Conservation (phyloP, 352 stramenopile species). For the Phytophthora foliorum region DNA sequence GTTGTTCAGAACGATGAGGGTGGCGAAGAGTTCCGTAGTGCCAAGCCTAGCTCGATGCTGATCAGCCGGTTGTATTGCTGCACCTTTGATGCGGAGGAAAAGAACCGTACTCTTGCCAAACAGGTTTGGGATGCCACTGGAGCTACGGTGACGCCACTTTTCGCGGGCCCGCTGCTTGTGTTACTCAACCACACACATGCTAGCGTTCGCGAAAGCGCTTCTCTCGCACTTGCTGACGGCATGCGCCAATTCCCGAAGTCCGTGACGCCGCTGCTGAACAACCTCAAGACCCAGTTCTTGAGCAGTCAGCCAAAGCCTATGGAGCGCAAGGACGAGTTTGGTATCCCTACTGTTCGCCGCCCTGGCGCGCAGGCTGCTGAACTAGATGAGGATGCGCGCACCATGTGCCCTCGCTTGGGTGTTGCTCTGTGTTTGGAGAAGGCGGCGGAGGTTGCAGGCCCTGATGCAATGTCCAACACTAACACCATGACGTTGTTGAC, state of each 20-base stretch:
- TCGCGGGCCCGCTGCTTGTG: slow-evolving; percentile 68
- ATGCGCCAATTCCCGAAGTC: slow-evolving; percentile 86
- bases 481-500: slow-evolving; percentile 76
- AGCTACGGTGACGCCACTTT: slow-evolving; percentile 64
- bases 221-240: slow-evolving; percentile 80
- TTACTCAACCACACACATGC: slow-evolving; percentile 80
- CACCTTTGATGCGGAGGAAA: slow-evolving; percentile 70
- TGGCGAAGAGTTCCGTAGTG: slow-evolving; percentile 44
- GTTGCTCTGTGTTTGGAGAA: slow-evolving; percentile 86
- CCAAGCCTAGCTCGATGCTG: slow-evolving; percentile 60
- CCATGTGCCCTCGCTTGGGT: slow-evolving; percentile 73
- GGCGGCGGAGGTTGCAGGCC: slow-evolving; percentile 42
- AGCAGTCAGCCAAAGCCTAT: slow-evolving; percentile 61
- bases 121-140: slow-evolving; percentile 69
- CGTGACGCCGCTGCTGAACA: slow-evolving; percentile 72
- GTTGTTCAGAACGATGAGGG: slow-evolving; percentile 68
- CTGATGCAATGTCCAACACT: slow-evolving; percentile 54
- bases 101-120: slow-evolving; percentile 69
- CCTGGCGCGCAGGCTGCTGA: slow-evolving; percentile 53
- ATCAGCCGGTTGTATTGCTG: slow-evolving; percentile 71
- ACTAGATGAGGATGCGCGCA: slow-evolving; percentile 64
- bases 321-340: slow-evolving; percentile 76
- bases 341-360: slow-evolving; percentile 75
- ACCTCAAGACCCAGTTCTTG: slow-evolving; percentile 76
- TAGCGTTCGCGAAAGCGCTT: slow-evolving; percentile 84